These are phyloP conservation scores for Colletotrichum caudatum DNA, from an alignment of 2,329 filamentous ascomycete species.

Conservation along the genomic window DNA sequence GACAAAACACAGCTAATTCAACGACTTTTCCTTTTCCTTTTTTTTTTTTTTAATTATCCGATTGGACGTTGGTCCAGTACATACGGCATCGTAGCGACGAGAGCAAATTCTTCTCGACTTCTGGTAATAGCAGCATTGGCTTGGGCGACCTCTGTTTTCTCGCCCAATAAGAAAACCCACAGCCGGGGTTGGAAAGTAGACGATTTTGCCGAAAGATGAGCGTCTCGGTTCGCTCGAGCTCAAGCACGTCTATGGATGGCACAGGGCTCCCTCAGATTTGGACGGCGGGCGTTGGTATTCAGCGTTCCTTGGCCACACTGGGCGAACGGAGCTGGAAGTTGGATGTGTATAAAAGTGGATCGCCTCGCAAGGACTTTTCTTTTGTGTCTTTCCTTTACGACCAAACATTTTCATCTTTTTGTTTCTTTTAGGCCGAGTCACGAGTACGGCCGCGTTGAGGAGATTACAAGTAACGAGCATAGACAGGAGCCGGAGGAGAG, in stretches of 20 bases:
- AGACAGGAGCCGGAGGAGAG: slow-evolving; percentile 40
- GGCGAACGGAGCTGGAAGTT: slow-evolving; percentile 32
- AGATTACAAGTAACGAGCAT: slow-evolving; percentile 42
- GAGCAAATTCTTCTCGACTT: slow-evolving; percentile 39
- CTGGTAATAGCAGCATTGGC: slow-evolving; percentile 43
- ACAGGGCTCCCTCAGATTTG: slow-evolving; percentile 6
- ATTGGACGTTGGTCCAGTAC: slow-evolving; percentile 41
- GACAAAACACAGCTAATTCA: slow-evolving; percentile 42
- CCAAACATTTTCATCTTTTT: background rate
- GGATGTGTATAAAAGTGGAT: slow-evolving; percentile 40
- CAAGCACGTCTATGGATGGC: slow-evolving; percentile 2
- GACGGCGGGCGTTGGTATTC: slow-evolving; percentile 3
- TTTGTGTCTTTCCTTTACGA: slow-evolving; percentile 41
- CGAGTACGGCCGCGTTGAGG: slow-evolving; percentile 19
- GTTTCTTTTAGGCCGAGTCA: slow-evolving; percentile 26
- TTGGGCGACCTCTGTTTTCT: slow-evolving; percentile 18
- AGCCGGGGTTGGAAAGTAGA: slow-evolving; percentile 32
- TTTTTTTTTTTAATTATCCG: slow-evolving; percentile 17
- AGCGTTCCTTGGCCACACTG: slow-evolving; percentile 25
- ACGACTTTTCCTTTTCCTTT: slow-evolving; percentile 39
- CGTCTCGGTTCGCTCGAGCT: slow-evolving; percentile 14
- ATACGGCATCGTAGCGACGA: slow-evolving; percentile 40
- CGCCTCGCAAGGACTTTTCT: slow-evolving; percentile 26
- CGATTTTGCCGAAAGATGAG: slow-evolving; percentile 5
- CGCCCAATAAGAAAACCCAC: slow-evolving; percentile 8